phyloP scores from a whole-genome alignment of 805 yeast species.

The Suhomyces sp. region DNA sequence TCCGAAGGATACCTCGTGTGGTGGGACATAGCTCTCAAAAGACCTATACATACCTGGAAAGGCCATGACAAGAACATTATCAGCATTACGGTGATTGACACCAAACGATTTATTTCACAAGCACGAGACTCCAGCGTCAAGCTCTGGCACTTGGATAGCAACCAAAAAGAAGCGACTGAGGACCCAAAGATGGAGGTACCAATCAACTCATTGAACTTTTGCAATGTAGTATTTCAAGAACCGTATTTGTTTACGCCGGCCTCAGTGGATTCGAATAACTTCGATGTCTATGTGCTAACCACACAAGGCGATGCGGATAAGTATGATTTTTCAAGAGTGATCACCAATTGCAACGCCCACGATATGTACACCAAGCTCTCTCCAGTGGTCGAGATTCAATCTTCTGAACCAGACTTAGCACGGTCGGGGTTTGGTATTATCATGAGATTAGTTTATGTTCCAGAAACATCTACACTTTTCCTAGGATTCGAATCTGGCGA shows the following conservation, averaged over 20 bases:
- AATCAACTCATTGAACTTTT: conserved; percentile 71
- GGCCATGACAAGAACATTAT: conserved; percentile 57
- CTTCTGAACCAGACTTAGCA: conserved; percentile 1
- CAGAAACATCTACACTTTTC: conserved; percentile 25
- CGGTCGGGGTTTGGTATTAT: conserved; percentile 60
- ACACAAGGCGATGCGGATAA: conserved; percentile 20
- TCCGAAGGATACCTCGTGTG: conserved; percentile 59
- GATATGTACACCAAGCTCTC: conserved; percentile 30
- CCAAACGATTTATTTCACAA: conserved; percentile 11
- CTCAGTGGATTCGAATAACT: conserved; percentile 57
- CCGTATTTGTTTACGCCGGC: conserved; percentile 56
- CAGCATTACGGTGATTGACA: conserved; percentile 37
- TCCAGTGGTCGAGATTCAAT: not conserved
- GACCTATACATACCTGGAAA: conserved; percentile 59
- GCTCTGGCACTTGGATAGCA: conserved; percentile 10
- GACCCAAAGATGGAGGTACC: conserved; percentile 50
- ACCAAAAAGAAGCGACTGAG: conserved; percentile 11
- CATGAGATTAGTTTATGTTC: conserved; percentile 53
- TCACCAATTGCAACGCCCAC: conserved; percentile 17
- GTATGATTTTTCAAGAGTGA: conserved; percentile 6
- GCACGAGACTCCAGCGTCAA: conserved; percentile 12
- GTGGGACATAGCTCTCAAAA: conserved; percentile 60
- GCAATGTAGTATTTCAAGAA: conserved; percentile 51
- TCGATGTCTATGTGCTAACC: conserved; percentile 53
- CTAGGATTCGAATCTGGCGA: conserved; percentile 80